Conservation (phyloP, 805 yeast genomes). For the Citeromyces matritensis region DNA sequence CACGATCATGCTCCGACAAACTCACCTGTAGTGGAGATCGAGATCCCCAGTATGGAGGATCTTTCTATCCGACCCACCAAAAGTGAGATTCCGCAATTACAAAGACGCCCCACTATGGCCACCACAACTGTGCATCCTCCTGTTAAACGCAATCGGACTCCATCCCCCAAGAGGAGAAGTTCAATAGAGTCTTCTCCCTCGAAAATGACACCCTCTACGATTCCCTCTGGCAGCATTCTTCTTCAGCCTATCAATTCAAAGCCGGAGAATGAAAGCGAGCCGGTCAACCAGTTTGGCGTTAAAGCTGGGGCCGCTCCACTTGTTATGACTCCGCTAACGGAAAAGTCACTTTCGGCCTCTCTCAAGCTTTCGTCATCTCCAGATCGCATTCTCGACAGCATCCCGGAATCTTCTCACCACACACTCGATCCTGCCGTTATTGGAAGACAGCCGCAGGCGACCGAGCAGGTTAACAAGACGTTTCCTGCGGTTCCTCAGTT, state of each 20-base stretch:
- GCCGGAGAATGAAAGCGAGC: constrained; percentile 4
- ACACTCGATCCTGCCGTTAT: background rate
- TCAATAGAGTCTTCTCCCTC: constrained; percentile 13
- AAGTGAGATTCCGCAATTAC: background rate
- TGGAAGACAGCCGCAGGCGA: background rate
- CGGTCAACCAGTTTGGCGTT: constrained; percentile 55
- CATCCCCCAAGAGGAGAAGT: constrained; percentile 27
- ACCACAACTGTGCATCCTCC: constrained; percentile 11
- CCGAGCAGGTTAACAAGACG: background rate
- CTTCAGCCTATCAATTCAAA: constrained; percentile 34
- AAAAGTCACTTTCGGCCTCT: constrained; percentile 15
- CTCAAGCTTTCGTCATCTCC: background rate
- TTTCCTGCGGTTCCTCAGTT: background rate
- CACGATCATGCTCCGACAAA: constrained; percentile 7
- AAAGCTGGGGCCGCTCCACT: constrained; percentile 39
- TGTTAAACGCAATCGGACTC: constrained; percentile 16
- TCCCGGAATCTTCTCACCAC: background rate
- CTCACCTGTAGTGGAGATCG: constrained; percentile 47
- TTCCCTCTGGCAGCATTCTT: constrained; percentile 23
- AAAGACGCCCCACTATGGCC: background rate
- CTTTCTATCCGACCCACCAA: constrained; percentile 11
- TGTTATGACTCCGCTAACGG: constrained; percentile 75
- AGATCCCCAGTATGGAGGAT: constrained; percentile 55
- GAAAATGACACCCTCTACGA: constrained; percentile 33
- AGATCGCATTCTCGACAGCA: background rate